phyloP scores from a whole-genome alignment of 176 grass and related monocot species.

The Poa annua region DNA sequence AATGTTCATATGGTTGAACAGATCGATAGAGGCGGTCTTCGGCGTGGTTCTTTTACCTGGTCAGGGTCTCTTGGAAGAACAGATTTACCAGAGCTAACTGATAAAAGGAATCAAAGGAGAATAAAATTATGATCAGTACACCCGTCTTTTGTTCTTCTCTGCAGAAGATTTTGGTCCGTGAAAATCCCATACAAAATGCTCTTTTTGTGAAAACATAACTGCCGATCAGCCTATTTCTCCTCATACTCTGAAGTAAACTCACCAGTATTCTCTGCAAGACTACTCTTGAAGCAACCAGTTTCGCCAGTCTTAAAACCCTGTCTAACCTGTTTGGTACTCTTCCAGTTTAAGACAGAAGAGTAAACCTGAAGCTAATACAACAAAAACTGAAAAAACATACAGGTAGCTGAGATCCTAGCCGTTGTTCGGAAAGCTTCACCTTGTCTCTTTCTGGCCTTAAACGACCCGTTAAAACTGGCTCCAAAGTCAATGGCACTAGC shows the following conservation, averaged over 20 bases:
- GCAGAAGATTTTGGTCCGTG: background rate
- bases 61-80: background rate
- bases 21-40: background rate
- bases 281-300: background rate
- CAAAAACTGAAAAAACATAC: background rate
- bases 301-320: background rate
- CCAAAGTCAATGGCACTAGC: conserved; percentile 24
- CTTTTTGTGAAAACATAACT: background rate
- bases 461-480: background rate
- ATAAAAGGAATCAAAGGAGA: background rate
- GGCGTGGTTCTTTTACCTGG: conserved; percentile 30
- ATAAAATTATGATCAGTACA: background rate
- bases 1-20: background rate
- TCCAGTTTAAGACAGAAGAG: background rate
- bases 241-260: background rate
- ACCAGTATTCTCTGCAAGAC: background rate
- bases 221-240: background rate
- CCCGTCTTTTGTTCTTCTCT: background rate
- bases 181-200: background rate
- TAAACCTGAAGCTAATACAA: background rate
- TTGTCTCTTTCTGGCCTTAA: conserved; percentile 21
- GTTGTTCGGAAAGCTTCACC: background rate
- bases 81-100: background rate
- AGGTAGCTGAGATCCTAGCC: too few species aligned
- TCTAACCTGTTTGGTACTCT: background rate